Base-by-base conservation (phyloP, 1,284 basidiomycete genomes). In the Rhodotorula sp. region DNA sequence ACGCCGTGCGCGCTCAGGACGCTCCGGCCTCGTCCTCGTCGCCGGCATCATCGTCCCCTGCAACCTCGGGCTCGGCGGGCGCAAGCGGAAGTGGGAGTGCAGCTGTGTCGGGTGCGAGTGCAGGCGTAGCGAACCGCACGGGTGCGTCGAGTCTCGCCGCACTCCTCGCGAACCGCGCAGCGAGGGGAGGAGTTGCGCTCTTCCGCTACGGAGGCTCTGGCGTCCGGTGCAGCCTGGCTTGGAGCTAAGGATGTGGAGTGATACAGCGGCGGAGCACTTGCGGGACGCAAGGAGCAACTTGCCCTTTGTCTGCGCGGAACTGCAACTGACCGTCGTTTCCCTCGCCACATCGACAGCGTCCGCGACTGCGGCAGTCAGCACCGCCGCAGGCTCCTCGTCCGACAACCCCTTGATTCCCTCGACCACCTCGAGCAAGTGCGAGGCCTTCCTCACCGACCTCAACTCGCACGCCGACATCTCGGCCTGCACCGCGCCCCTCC, bases 401-500 rank as follows among this genome's bases (percentile, higher is more conserved):
- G 23, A 85, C 85, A 77, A 84, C 77, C 83, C 88, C 10, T 81
- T 87, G 70, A 87, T 91, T 77, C 90, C 92, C 10, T 72, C 86
- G 23, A 86, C 84, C 70, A 87, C 93, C 79, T 87, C 87, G 78
- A 1, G 78, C 3, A 66, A 77, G 45, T 96, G 93, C 84, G 73
- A 81, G 27, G 74, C 78, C 17, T 94, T 88, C 85, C 85, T 93
- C 77, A 81, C 75, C 9, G 72, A 79, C 45, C 84, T 97, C 67
- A 87, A 95, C 84, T 80, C 77, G 55, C 86, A 94, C 82, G 52
- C 84, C 2, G 79, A 75, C 57, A 82, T 96, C 64, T 77, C 84
- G 0, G 74, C 84, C 21, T 96, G 92, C 84, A 86, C 90, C 13
- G 78, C 80, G 3, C 83, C 90, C n/a, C 82, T 95, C 77, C 84